phyloP scores from a whole-genome alignment of 495 filamentous ascomycete genomes.

The Penicillium arizonense region DNA sequence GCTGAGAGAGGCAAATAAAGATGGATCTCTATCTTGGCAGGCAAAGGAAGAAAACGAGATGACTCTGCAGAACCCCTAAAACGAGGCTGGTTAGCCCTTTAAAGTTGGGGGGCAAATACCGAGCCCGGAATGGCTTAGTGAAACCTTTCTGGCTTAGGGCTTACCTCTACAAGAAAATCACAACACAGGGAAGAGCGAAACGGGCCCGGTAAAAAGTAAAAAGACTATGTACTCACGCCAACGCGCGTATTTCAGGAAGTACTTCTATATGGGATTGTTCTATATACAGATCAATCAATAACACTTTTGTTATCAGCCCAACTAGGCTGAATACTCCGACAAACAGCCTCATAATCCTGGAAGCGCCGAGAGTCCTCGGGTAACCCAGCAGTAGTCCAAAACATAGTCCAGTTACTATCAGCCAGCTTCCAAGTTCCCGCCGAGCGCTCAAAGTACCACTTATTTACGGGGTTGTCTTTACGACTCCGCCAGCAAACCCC shows the following conservation, averaged over 20 bases:
- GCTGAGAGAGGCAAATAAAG: no score
- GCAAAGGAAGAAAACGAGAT: no score
- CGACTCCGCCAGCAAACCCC: slow-evolving; percentile 82
- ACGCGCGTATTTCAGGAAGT: background rate
- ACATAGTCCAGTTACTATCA: slow-evolving; percentile 88
- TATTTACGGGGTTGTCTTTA: slow-evolving; percentile 82
- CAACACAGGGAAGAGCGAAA: no score
- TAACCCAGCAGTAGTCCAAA: slow-evolving; percentile 82
- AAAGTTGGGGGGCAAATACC: no score
- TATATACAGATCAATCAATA: slow-evolving; percentile 47
- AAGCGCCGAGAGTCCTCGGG: slow-evolving; percentile 55
- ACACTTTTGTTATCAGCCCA: slow-evolving; percentile 74
- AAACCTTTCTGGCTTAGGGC: no score
- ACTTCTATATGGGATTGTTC: background rate
- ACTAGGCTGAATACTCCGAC: slow-evolving; percentile 72
- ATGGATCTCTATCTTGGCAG: no score
- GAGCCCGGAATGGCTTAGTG: no score
- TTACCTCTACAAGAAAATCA: no score
- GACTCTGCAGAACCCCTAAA: no score
- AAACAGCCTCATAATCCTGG: slow-evolving; percentile 79
- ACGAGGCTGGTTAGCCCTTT: no score
- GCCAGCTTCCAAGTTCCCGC: slow-evolving; percentile 77
- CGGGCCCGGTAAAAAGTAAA: no score
- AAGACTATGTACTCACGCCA: no score
- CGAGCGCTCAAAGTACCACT: slow-evolving; percentile 93